Evolutionary conservation across 306 rosid species (phyloP).

Genomic region (Medicago ruthenica): DNA sequence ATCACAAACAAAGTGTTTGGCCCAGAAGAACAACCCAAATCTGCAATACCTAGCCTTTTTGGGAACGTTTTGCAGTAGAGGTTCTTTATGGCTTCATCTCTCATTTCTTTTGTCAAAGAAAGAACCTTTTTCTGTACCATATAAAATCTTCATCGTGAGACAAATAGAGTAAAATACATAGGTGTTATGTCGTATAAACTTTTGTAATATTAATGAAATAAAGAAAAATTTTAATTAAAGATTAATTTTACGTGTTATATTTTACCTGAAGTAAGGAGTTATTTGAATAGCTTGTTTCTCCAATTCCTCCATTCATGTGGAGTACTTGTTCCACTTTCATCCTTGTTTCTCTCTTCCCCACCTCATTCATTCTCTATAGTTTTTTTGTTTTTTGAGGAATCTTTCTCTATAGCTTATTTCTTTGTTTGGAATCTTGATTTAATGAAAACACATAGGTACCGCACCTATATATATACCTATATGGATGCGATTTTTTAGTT

Average conservation of each 20-base stretch:
- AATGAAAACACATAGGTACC: no score
- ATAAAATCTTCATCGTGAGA: no score
- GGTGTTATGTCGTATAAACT: neutral
- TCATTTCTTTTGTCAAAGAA: slow-evolving; percentile 46
- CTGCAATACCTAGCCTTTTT: slow-evolving; percentile 48
- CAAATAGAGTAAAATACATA: neutral
- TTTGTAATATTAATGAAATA: neutral
- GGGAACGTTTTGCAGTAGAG: slow-evolving; percentile 32
- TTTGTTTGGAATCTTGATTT: no score
- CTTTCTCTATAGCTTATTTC: no score
- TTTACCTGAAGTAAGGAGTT: slow-evolving; percentile 39
- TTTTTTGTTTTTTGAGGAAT: no score
- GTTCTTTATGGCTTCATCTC: slow-evolving; percentile 52
- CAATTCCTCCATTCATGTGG: slow-evolving; percentile 46
- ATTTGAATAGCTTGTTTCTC: slow-evolving; percentile 40
- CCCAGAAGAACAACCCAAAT: slow-evolving; percentile 68
- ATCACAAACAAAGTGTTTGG: slow-evolving; percentile 56
- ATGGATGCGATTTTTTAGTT: no score
- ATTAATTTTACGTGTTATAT: neutral
- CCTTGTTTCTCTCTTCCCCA: neutral
- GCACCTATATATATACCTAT: no score
- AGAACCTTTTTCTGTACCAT: slow-evolving; percentile 51
- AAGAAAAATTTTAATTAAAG: neutral
- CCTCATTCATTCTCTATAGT: neutral
- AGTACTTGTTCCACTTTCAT: slow-evolving; percentile 38